Percentiles rank a stretch among this genome's conserved stretches.
These are phyloP conservation scores for Arthroderma uncinatum DNA, from an alignment of 2,329 filamentous ascomycete genomes.

Conservation along the genomic window DNA sequence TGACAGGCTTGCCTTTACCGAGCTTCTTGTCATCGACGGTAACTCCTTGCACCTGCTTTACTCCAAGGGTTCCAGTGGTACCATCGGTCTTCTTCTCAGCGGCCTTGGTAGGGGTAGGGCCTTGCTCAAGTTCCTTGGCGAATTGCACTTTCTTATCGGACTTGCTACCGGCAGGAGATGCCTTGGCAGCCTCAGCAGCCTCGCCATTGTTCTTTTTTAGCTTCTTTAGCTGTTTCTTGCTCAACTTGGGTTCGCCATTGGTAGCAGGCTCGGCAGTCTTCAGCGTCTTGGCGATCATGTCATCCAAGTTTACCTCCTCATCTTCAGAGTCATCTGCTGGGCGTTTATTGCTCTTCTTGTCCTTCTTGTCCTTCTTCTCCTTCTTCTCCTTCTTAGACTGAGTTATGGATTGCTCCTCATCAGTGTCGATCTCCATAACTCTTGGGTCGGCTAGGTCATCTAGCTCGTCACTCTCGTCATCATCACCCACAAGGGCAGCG, in stretches of 20 bases:
- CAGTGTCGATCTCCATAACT: constrained; percentile 69
- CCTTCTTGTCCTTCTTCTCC: constrained; percentile 63
- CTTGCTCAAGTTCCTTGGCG: constrained; percentile 96
- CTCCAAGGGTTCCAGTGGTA: constrained; percentile 49
- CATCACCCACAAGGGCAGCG: constrained; percentile 39
- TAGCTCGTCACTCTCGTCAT: constrained; percentile 62
- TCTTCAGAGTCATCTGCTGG: constrained; percentile 61
- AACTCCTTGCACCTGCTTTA: constrained; percentile 77
- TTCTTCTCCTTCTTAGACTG: constrained; percentile 37
- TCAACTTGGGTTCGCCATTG: constrained; percentile 55
- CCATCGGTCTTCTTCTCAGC: constrained; percentile 35
- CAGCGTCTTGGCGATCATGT: constrained; percentile 65
- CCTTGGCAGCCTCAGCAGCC: constrained; percentile 46
- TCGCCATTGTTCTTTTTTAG: constrained; percentile 98
- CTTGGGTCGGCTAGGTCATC: constrained; percentile 69
- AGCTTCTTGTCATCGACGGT: constrained; percentile 92
- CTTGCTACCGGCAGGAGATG: constrained; percentile 46
- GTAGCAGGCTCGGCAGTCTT: constrained; percentile 40
- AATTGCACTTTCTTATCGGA: constrained; percentile 95
- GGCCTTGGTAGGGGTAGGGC: constrained; percentile 61
- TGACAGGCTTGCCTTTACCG: constrained; percentile 70
- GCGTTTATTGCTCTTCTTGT: constrained; percentile 53
- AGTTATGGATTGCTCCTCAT: constrained; percentile 60
- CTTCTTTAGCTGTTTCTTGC: constrained; percentile 97
- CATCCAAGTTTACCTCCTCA: constrained; percentile 60